These are phyloP conservation scores for Acarospora socialis DNA, from an alignment of 2,329 filamentous ascomycete species.

Conservation along the genomic window DNA sequence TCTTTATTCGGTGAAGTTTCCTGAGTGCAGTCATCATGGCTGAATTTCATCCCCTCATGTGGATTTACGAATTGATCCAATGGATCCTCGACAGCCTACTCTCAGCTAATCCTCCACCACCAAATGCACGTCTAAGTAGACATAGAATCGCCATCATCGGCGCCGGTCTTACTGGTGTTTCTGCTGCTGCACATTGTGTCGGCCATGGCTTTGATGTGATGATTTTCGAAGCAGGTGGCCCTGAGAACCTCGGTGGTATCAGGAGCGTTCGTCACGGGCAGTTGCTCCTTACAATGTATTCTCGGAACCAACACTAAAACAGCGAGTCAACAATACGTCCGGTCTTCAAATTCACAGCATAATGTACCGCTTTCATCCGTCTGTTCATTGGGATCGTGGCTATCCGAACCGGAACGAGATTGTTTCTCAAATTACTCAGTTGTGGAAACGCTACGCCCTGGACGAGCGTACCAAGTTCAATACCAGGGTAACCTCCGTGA, in stretches of 20 bases:
- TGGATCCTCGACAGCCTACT: slow-evolving; percentile 49
- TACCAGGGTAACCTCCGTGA: slow-evolving; percentile 52
- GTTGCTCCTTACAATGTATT: slow-evolving; percentile 7
- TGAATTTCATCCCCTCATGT: slow-evolving; percentile 32
- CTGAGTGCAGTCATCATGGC: slow-evolving; percentile 1
- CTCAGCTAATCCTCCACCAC: slow-evolving; percentile 53
- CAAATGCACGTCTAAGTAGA: slow-evolving; percentile 40
- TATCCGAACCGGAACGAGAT: slow-evolving; percentile 69
- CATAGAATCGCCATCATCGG: slow-evolving; percentile 58
- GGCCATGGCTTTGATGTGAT: slow-evolving; percentile 69
- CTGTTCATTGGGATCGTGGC: slow-evolving; percentile 57
- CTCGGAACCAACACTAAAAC: not conserved
- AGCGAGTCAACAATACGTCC: slow-evolving; percentile 70
- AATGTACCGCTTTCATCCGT: slow-evolving; percentile 81
- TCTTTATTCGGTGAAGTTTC: not conserved
- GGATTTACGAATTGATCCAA: slow-evolving; percentile 52
- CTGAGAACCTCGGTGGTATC: slow-evolving; percentile 58
- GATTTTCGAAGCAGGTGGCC: slow-evolving; percentile 59
- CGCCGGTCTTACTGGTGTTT: slow-evolving; percentile 60
- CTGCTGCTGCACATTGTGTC: slow-evolving; percentile 66
- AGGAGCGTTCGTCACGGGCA: slow-evolving; percentile 48
- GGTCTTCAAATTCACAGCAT: slow-evolving; percentile 70
- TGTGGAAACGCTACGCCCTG: slow-evolving; percentile 65
- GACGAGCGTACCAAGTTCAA: slow-evolving; percentile 59
- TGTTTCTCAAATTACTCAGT: slow-evolving; percentile 50